These are phyloP conservation scores for Septoria linicola DNA, from an alignment of 2,329 filamentous ascomycete species.

Conservation along the genomic window DNA sequence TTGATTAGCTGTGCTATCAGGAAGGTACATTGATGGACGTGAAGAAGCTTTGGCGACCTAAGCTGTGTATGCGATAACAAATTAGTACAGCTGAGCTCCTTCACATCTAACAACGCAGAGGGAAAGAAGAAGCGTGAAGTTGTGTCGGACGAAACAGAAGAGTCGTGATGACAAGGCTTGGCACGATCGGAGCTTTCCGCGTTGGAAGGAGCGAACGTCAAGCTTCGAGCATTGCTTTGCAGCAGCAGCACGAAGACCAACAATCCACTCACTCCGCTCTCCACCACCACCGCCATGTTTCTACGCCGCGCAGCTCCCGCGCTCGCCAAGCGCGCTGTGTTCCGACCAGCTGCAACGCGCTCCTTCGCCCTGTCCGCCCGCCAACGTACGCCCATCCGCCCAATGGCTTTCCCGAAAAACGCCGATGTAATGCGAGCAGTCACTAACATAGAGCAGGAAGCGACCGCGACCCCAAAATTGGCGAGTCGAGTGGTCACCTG, in stretches of 20 bases:
- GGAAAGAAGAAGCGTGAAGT: too few relatives aligned
- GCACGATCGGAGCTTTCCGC: constrained; percentile 2
- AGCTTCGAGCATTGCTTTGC: constrained; percentile 9
- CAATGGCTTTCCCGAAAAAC: constrained; percentile 18
- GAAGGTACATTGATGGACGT: too few relatives aligned
- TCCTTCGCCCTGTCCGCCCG: constrained; percentile 49
- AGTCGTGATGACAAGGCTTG: background rate
- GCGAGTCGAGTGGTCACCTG: constrained; percentile 41
- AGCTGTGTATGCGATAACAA: too few relatives aligned
- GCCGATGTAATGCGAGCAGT: constrained; percentile 5
- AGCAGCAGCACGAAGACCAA: constrained; percentile 6
- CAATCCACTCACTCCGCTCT: constrained; percentile 11
- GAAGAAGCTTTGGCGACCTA: too few relatives aligned
- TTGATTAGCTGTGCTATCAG: too few relatives aligned
- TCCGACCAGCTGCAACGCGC: constrained; percentile 42
- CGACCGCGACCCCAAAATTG: constrained; percentile 38
- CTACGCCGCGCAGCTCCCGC: constrained; percentile 52
- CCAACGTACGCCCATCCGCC: constrained; percentile 44
- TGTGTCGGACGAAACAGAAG: too few relatives aligned
- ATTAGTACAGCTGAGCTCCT: too few relatives aligned
- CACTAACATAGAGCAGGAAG: constrained; percentile 17
- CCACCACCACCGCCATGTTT: constrained; percentile 38
- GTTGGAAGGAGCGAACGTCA: constrained; percentile 5
- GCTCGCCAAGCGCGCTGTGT: constrained; percentile 47
- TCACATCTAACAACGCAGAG: too few relatives aligned